Conservation (phyloP, 2,329 filamentous ascomycete species). For the Xylaria sp. region DNA sequence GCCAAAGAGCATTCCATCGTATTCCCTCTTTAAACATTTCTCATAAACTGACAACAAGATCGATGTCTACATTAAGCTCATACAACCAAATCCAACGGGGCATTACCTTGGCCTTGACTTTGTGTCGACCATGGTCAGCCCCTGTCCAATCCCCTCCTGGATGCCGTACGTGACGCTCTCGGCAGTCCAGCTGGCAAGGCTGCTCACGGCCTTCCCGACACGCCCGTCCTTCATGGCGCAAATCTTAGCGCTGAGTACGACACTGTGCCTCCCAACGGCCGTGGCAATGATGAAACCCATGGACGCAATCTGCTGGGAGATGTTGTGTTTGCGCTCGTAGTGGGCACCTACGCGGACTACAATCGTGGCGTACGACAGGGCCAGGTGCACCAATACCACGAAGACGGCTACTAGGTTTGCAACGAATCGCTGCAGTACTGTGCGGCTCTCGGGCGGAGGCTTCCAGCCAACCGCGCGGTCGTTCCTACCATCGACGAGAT, state of each 20-base stretch:
- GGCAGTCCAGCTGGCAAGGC: constrained; percentile 68
- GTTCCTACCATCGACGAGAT: constrained; percentile 13
- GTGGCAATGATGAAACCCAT: constrained; percentile 63
- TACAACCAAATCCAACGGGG: background rate
- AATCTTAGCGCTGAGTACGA: constrained; percentile 64
- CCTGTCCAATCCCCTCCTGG: constrained; percentile 67
- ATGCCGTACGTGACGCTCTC: constrained; percentile 73
- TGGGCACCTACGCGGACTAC: constrained; percentile 64
- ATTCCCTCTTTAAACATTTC: background rate
- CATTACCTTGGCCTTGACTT: constrained; percentile 22
- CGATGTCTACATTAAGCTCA: background rate
- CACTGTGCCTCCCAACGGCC: constrained; percentile 60
- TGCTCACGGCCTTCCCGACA: constrained; percentile 67
- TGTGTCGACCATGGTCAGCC: constrained; percentile 42
- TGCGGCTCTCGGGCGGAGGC: constrained; percentile 13
- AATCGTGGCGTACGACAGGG: constrained; percentile 66
- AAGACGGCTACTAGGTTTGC: constrained; percentile 66
- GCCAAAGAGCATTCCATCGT: background rate
- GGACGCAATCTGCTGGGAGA: constrained; percentile 67
- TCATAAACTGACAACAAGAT: background rate
- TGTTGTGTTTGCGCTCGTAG: constrained; percentile 73
- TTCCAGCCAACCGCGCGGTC: constrained; percentile 30
- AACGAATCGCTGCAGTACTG: constrained; percentile 67
- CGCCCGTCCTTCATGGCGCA: constrained; percentile 71
- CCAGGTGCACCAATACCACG: constrained; percentile 67